These are phyloP conservation scores for Candida michaelii DNA, from an alignment of 805 yeast species.

Conservation along the genomic window DNA sequence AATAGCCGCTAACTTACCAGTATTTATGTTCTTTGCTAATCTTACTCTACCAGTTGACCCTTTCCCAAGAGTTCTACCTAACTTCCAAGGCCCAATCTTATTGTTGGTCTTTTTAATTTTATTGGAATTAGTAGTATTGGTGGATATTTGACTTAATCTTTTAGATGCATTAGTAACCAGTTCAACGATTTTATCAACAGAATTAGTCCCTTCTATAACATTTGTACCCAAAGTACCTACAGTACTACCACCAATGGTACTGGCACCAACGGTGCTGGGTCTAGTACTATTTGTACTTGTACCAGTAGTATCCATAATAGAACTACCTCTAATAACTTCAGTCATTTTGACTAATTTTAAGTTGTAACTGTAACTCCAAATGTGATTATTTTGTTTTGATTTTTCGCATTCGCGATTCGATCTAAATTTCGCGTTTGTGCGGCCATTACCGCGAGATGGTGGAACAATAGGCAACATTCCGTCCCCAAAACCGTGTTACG, in stretches of 20 bases:
- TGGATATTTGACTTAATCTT: slow-evolving; percentile 49
- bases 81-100: slow-evolving; percentile 93
- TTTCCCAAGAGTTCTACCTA: slow-evolving; percentile 90
- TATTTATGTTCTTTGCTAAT: slow-evolving; percentile 79
- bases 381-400: slow-evolving; percentile 6
- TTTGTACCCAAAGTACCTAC: background rate
- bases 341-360: background rate
- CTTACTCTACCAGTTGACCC: slow-evolving; percentile 97
- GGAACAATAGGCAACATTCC: background rate
- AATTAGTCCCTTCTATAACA: background rate
- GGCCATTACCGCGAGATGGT: background rate
- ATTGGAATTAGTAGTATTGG: slow-evolving; percentile 40
- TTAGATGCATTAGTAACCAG: slow-evolving; percentile 48
- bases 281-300: background rate
- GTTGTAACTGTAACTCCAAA: background rate
- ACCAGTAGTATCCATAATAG: background rate
- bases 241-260: background rate
- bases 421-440: background rate
- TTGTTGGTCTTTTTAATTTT: slow-evolving; percentile 48
- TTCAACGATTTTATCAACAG: slow-evolving; percentile 43
- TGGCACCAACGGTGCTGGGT: background rate
- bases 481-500: background rate
- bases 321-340: slow-evolving; percentile 4
- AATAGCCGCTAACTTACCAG: slow-evolving; percentile 92
- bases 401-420: slow-evolving; percentile 3